Evolutionary conservation across 495 filamentous ascomycete species (phyloP).

Genomic region (Geopyxis carbonaria): DNA sequence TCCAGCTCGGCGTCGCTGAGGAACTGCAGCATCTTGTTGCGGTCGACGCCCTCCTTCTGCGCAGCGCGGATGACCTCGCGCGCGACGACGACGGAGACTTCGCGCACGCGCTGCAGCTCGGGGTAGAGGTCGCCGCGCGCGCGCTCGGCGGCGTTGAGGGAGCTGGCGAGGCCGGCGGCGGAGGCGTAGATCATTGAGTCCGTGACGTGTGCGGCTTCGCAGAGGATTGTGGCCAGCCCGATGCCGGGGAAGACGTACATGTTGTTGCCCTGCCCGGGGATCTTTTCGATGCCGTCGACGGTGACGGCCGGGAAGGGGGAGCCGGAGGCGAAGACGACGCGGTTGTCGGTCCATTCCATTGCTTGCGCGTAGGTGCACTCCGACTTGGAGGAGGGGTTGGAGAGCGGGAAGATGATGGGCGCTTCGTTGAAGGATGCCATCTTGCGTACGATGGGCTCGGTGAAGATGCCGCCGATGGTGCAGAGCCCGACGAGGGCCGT

Average conservation of each 20-base stretch:
- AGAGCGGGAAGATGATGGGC: constrained; percentile 67
- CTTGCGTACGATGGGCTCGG: constrained; percentile 62
- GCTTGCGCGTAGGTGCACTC: constrained; percentile 95
- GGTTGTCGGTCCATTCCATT: constrained; percentile 72
- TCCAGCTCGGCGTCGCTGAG: constrained; percentile 48
- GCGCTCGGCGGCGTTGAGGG: constrained; percentile 63
- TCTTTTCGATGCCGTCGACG: constrained; percentile 49
- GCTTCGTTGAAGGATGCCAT: constrained; percentile 53
- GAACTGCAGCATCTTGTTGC: constrained; percentile 43
- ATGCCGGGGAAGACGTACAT: constrained; percentile 95
- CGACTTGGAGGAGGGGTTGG: constrained; percentile 86
- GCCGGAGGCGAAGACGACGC: constrained; percentile 82
- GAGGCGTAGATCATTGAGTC: constrained; percentile 94
- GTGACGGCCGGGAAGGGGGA: constrained; percentile 73
- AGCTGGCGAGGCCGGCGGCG: constrained; percentile 59
- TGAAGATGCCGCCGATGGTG: constrained; percentile 88
- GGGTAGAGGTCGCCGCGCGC: constrained; percentile 78
- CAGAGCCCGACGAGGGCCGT: constrained; percentile 89
- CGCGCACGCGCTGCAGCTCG: constrained; percentile 76
- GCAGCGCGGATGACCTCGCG: constrained; percentile 87
- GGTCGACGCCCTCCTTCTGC: constrained; percentile 51
- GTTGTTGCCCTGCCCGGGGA: constrained; percentile 67
- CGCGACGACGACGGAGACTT: constrained; percentile 74
- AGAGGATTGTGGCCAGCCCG: constrained; percentile 83
- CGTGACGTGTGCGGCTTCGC: constrained; percentile 72